Base-by-base conservation (phyloP, 306 rosid genomes). In the Rubus parviflorus region DNA sequence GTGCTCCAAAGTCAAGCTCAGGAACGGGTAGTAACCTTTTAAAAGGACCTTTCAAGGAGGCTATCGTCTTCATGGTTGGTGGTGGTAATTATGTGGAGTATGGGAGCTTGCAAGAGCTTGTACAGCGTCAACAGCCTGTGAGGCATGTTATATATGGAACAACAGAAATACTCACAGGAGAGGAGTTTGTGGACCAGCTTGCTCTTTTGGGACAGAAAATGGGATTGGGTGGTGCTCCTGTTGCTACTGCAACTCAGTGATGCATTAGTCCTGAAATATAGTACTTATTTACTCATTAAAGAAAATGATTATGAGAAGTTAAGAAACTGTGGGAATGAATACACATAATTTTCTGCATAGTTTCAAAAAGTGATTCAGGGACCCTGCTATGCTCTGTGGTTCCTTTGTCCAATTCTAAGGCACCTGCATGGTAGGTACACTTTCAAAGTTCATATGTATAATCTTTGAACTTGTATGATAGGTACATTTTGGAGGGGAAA, bases 51-150 rank as follows among this genome's bases (percentile, higher is more conserved):
- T 95, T 95, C 71, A 95, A 92, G 84, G 97, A 95, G 83, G 97
- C 97, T 19, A 90, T 95, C 30, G 97, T 89, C 5, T 92, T 95
- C 89, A 90, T 95, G 99, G 84, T 95, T 61, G 99, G 99, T 43
- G 99, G 97, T 41, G 99, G 99, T 63, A 95, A 95, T 79, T 95
- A 89, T 42, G 90, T 95, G 68, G 99, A 95, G 82, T 95, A 89
- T 23, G 91, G 94, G 61, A 92, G 99, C 85, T 85, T 92, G 81
- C 97, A 89, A 75, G 97, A 95, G 83, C 89, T 95, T 60, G 88
- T 85, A 5, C 93, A 84, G 52, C 88, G 82, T 56, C 97, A 90
- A 86, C 99, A 89, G 80, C 94, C 97, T 75, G 77, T 81, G 69
- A 95, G 88, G 87, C 99, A 92, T 78, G 88, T 95, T 57, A 70